Base-by-base conservation (phyloP, 2,329 filamentous ascomycete species). In the Paramyrothecium roridum region DNA sequence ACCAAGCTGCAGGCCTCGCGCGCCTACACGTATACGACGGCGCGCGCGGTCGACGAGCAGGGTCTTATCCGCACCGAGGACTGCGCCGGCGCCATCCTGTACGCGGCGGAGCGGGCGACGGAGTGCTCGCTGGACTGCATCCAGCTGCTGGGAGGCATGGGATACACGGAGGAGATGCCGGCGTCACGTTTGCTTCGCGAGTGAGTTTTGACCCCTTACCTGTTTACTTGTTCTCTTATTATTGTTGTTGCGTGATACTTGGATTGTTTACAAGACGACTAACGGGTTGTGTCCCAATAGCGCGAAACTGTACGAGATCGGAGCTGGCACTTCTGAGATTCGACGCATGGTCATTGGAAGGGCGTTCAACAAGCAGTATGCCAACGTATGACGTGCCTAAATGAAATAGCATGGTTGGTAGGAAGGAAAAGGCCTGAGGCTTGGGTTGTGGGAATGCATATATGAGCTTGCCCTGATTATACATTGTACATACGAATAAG, bases 141-240 rank as follows among this genome's bases (percentile, higher is more conserved):
- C 56, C 95, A 99, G 74, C 81, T 96, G 57, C 83, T 99, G 67
- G 95, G 95, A 19, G 95, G 93, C 0, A 98, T 93, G 85, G 93
- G 93, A 3, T 98, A 98, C 68, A 85, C 96, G 63, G 96, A 97
- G 72, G 95, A 99, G 75, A 91, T 98, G 76, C 88, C 91, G 0
- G 93, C 91, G 0, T 96, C 93, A 21, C 80, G 93, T 60, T 81
- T 98, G 61, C 74, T 98, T 63, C 76, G 95, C 67, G 84, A 87
- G 80, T 83, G 64, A 76, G 80, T 75, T 53, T 50, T n/a, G 26
- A 30, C 26, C 26, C 23, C 8, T 23, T 46, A 10, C 19, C 33
- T n/a, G 51, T 17, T 52, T 33, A 8, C 43, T 21, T 46, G 19
- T 19, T 16, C 21, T 52, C 45, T 17, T 11, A 54, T 53, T n/a